Conservation (phyloP, 1,139 yeast genomes). For the Taphrina pruni region DNA sequence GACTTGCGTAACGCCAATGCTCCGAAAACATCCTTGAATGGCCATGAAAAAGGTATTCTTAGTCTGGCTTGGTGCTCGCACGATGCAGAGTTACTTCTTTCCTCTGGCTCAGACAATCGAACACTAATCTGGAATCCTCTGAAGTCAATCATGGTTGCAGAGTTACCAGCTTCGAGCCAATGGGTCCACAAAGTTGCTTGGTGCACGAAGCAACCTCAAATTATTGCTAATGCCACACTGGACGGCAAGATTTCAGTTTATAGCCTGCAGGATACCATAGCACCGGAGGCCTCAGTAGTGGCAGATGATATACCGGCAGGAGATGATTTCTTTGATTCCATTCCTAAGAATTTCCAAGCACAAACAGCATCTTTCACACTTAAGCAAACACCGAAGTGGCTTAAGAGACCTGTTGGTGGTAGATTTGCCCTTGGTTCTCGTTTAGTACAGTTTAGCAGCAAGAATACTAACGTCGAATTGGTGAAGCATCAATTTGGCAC, state of each 20-base stretch:
- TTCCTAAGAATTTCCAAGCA: constrained; percentile 54
- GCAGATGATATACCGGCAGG: constrained; percentile 60
- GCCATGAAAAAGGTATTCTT: constrained; percentile 86
- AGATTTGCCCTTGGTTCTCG: constrained; percentile 95
- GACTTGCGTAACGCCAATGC: constrained; percentile 91
- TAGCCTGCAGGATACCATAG: constrained; percentile 76
- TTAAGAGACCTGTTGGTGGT: constrained; percentile 74
- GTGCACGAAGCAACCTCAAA: constrained; percentile 86
- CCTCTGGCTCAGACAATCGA: constrained; percentile 90
- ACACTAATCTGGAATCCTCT: constrained; percentile 90
- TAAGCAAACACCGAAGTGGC: constrained; percentile 89
- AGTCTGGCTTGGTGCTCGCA: constrained; percentile 92
- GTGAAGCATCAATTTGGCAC: constrained; percentile 52
- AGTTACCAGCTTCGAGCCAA: constrained; percentile 88
- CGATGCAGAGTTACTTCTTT: constrained; percentile 76
- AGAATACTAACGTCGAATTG: constrained; percentile 59
- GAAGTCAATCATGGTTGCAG: constrained; percentile 67
- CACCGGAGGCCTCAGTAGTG: constrained; percentile 45
- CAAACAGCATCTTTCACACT: constrained; percentile 58
- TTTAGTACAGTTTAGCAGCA: constrained; percentile 63
- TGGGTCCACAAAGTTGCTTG: constrained; percentile 91
- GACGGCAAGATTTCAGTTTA: constrained; percentile 87
- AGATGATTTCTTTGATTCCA: constrained; percentile 85
- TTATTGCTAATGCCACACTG: constrained; percentile 90
- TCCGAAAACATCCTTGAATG: constrained; percentile 76